Percentiles rank a stretch among this genome's conserved stretches.
These are phyloP conservation scores for Metschnikowia cubensis DNA, from an alignment of 805 yeast genomes.

Conservation along the genomic window DNA sequence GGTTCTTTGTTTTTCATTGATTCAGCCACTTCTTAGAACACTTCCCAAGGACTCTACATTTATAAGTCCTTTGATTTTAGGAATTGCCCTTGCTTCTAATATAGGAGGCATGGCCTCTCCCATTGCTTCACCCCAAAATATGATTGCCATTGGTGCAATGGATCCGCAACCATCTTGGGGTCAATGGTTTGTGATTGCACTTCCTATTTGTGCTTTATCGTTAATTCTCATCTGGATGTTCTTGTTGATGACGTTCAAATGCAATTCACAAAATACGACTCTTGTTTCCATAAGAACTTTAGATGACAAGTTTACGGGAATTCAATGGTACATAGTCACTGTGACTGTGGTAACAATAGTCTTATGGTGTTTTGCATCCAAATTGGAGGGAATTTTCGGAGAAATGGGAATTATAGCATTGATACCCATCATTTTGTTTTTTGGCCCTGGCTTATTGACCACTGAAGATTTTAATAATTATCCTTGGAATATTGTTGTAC, in stretches of 20 bases:
- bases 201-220: slow-evolving; percentile 43
- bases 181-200: slow-evolving; percentile 50
- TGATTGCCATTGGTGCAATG: slow-evolving; percentile 51
- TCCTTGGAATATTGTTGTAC: slow-evolving; percentile 52
- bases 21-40: slow-evolving; percentile 42
- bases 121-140: slow-evolving; percentile 52
- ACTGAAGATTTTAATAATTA: slow-evolving; percentile 47
- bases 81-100: slow-evolving; percentile 50
- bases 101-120: slow-evolving; percentile 56
- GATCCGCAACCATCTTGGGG: slow-evolving; percentile 54
- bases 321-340: slow-evolving; percentile 40
- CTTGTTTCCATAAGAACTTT: slow-evolving; percentile 46
- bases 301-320: slow-evolving; percentile 40
- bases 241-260: slow-evolving; percentile 53
- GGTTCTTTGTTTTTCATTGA: slow-evolving; percentile 48
- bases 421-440: slow-evolving; percentile 46
- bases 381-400: slow-evolving; percentile 42
- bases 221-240: slow-evolving; percentile 44
- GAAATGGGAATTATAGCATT: slow-evolving; percentile 46
- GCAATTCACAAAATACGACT: slow-evolving; percentile 44
- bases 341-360: slow-evolving; percentile 44
- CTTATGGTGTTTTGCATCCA: slow-evolving; percentile 47
- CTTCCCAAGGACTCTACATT: slow-evolving; percentile 40
- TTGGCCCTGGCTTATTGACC: slow-evolving; percentile 47
- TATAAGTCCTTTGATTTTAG: slow-evolving; percentile 40